Base-by-base conservation (phyloP, 1,139 yeast genomes). In the Hanseniaspora gamundiae region DNA sequence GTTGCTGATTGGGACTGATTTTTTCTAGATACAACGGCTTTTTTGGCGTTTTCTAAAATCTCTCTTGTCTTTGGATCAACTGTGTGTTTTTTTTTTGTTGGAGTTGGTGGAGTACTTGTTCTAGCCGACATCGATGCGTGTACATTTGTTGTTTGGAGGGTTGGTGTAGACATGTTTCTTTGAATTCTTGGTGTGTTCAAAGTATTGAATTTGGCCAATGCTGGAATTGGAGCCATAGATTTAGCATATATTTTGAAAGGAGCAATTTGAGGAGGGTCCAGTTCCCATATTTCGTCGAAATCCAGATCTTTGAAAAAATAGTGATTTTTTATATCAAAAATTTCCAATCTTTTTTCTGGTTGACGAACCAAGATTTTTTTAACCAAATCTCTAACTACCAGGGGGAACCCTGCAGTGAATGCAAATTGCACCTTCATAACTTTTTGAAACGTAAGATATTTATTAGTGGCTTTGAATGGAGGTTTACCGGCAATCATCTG, bases 401-500 rank as follows among this genome's bases (percentile, higher is more conserved):
- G 65, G 5, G 95, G 94, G 51, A 78, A 76, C 2, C 83, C 83
- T 0, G 88, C 84, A 17, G 87, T 80, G 56, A 83, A 87, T 3
- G 85, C 74, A 62, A 78, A 93, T 50, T 88, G 93, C 30, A 81
- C 73, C 56, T 79, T 80, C 54, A 86, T 82, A 52, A 93, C 87
- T 59, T 88, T 87, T 58, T 93, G 97, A 62, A 93, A 93, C 0
- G 96, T 91, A 47, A 85, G 70, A 57, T 87, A 93, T 62, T 93
- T 98, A 45, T 94, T 91, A n/a, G 82, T 69, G 0, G 95, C 98
- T 58, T 88, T 91, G 66, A 93, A 93, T 10, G 99, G 98, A 1
- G 98, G 98, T 44, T 74, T 74, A 1, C 98, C 98, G 20, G 94
- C 86, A 53, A 93, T 81, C 74, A 93, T 78, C 62, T 93, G 98